Conservation (phyloP, 805 yeast species). For the Teunomyces funiuensis region DNA sequence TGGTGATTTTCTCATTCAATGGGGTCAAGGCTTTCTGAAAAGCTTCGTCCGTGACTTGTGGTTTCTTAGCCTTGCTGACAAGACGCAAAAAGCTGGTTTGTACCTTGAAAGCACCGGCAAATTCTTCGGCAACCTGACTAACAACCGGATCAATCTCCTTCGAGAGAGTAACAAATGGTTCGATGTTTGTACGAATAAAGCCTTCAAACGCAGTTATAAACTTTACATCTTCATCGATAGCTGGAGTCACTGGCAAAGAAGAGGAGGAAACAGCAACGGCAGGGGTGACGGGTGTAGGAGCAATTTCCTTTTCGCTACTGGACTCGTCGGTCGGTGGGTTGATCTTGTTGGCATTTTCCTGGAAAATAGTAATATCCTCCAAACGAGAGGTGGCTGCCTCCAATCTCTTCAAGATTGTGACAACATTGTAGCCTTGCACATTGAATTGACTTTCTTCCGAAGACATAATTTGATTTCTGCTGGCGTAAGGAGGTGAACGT, state of each 20-base stretch:
- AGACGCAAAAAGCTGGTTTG: conserved; percentile 61
- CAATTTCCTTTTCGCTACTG: background rate
- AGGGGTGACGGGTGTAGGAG: conserved; percentile 5
- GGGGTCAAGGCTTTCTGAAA: conserved; percentile 65
- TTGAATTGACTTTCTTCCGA: conserved; percentile 47
- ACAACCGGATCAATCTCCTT: conserved; percentile 55
- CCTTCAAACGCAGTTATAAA: conserved; percentile 53
- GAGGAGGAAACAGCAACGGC: conserved; percentile 17
- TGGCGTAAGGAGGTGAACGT: background rate
- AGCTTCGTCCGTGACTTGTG: conserved; percentile 54
- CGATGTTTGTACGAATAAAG: conserved; percentile 51
- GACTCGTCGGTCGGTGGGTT: background rate
- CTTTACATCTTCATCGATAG: conserved; percentile 32
- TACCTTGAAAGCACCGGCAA: conserved; percentile 54
- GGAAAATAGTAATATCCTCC: conserved; percentile 83
- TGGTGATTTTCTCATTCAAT: conserved; percentile 57
- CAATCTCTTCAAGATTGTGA: conserved; percentile 68
- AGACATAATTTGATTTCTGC: conserved; percentile 19
- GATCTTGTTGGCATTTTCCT: conserved; percentile 52
- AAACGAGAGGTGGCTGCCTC: conserved; percentile 93
- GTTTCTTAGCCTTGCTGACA: conserved; percentile 62
- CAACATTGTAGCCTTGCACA: conserved; percentile 82
- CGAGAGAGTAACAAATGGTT: conserved; percentile 60
- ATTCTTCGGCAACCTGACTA: conserved; percentile 51
- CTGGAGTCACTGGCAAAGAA: conserved; percentile 12